phyloP scores from a whole-genome alignment of 371 early-diverging fungal species.

The Thermomucor indicae-seudaticae region DNA sequence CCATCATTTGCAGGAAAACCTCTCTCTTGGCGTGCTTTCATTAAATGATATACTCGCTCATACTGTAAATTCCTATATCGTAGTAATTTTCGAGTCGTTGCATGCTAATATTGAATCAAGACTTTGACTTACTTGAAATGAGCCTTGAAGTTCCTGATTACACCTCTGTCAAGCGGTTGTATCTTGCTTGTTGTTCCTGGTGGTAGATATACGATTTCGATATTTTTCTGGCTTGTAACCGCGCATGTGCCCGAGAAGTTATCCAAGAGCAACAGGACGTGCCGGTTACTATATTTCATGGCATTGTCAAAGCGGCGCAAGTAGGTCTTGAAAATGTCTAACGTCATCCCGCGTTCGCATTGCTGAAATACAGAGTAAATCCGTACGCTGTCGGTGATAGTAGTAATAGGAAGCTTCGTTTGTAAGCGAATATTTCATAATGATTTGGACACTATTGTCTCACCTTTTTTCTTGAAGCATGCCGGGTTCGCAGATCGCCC shows the following conservation, averaged over 20 bases:
- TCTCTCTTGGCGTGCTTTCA: not conserved
- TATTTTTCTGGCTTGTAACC: conserved; percentile 1
- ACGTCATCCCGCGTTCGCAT: conserved; percentile 5
- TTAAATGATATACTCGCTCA: not conserved
- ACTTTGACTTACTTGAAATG: conserved; percentile 6
- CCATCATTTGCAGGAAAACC: not conserved
- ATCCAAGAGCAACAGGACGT: conserved; percentile 11
- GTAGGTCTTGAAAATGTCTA: conserved; percentile 1
- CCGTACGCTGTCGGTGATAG: too few species aligned
- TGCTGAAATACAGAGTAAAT: not conserved
- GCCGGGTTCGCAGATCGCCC: not conserved
- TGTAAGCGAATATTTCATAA: too few species aligned
- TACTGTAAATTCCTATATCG: not conserved
- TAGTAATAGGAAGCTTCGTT: too few species aligned
- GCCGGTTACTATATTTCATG: conserved; percentile 4
- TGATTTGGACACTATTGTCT: too few species aligned
- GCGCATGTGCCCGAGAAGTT: conserved; percentile 11
- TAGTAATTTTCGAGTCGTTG: not conserved
- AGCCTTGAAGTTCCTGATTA: conserved; percentile 17
- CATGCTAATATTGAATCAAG: not conserved
- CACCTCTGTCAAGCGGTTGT: conserved; percentile 20
- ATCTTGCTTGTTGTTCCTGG: conserved; percentile 17
- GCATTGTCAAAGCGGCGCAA: not conserved
- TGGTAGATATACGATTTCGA: conserved; percentile 13
- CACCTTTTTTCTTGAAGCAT: conserved; percentile 4